A percentile compares a stretch with the other conserved stretches of the same genome.
Conservation (phyloP, 2,329 filamentous ascomycete genomes). For the Colletotrichum lini region DNA sequence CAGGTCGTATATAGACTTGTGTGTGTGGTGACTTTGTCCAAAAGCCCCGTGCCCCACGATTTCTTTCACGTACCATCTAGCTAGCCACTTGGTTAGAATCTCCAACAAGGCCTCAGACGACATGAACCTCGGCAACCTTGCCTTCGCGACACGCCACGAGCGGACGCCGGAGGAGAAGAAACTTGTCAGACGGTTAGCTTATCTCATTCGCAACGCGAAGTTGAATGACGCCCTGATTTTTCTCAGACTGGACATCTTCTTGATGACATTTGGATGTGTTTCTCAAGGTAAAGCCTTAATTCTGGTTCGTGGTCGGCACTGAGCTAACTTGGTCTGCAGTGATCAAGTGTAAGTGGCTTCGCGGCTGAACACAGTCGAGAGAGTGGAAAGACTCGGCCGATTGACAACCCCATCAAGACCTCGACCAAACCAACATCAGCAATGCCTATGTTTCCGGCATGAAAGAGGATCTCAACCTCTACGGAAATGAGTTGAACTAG, state of each 20-base stretch:
- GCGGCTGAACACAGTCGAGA: neutral
- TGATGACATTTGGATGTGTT: conserved; percentile 44
- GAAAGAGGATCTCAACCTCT: conserved; percentile 62
- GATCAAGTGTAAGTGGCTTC: conserved; percentile 40
- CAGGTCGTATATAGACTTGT: conserved; percentile 8
- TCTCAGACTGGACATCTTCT: conserved; percentile 38
- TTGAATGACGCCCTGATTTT: neutral
- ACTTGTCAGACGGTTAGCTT: conserved; percentile 23
- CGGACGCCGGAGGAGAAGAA: conserved; percentile 35
- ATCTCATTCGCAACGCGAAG: neutral
- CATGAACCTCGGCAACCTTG: conserved; percentile 34
- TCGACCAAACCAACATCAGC: conserved; percentile 56
- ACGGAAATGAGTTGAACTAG: conserved; percentile 56
- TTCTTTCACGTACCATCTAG: neutral
- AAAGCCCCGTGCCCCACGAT: neutral
- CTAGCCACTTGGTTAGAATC: neutral
- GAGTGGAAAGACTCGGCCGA: neutral
- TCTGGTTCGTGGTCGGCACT: neutral
- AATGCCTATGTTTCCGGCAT: conserved; percentile 66
- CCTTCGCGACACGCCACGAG: conserved; percentile 39
- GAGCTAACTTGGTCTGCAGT: conserved; percentile 31
- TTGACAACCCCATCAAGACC: conserved; percentile 31
- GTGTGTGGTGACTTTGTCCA: neutral
- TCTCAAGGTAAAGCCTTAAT: conserved; percentile 37
- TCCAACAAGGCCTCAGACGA: conserved; percentile 1